A percentile compares a stretch with the other conserved stretches of the same genome.
These are phyloP conservation scores for Zelopaecilomyces penicillatus DNA, from an alignment of 2,329 filamentous ascomycete species.

Conservation along the genomic window DNA sequence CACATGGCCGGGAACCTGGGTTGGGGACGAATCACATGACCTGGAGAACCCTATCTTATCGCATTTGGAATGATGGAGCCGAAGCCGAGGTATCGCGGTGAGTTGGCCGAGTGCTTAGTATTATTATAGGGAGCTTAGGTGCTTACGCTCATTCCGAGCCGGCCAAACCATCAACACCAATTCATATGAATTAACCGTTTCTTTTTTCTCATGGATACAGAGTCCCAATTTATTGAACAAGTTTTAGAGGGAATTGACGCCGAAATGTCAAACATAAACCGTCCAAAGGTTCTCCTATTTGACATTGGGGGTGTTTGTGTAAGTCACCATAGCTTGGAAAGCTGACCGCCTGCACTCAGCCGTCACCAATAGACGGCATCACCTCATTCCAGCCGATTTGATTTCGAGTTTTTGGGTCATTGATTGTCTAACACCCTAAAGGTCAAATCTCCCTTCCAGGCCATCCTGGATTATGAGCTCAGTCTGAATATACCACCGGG, in stretches of 20 bases:
- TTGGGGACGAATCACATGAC: constrained; percentile 34
- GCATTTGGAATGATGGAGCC: constrained; percentile 1
- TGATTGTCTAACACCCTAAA: constrained; percentile 26
- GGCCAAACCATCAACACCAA: neutral
- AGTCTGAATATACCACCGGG: constrained; percentile 68
- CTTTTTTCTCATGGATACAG: constrained; percentile 4
- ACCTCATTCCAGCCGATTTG: no score
- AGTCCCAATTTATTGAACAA: constrained; percentile 11
- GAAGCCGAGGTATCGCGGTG: constrained; percentile 10
- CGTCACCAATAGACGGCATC: neutral
- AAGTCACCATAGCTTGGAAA: constrained; percentile 37
- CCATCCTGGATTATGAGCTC: constrained; percentile 84
- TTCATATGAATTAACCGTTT: neutral
- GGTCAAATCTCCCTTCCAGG: constrained; percentile 87
- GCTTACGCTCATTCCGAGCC: no score
- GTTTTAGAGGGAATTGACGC: constrained; percentile 22
- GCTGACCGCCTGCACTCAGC: neutral
- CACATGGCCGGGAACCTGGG: constrained; percentile 17
- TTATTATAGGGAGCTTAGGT: no score
- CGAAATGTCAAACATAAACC: constrained; percentile 34
- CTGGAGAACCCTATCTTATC: constrained; percentile 6
- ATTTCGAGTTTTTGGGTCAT: no score
- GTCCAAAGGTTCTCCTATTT: constrained; percentile 73
- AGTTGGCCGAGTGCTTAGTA: neutral
- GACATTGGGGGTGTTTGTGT: constrained; percentile 97